Conservation (phyloP, 441 rosid genomes). For the Mallotus repandus region DNA sequence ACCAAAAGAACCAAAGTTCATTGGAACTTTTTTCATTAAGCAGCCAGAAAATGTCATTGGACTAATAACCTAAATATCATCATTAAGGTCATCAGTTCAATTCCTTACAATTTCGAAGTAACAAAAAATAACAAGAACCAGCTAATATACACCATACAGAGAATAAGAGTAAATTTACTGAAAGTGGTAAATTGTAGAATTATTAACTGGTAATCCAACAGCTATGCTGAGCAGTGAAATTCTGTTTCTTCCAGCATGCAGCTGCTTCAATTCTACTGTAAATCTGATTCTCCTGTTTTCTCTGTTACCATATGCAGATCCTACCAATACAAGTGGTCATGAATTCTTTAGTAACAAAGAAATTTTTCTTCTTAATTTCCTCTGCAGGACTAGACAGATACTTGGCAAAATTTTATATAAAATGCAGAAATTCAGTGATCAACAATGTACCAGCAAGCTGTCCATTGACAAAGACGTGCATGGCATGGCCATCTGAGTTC, state of each 20-base stretch:
- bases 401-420: conserved; percentile 1
- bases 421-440: not conserved
- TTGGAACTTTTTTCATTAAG: too few species aligned
- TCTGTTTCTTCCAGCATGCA: conserved; percentile 65
- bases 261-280: conserved; percentile 47
- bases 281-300: conserved; percentile 52
- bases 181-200: conserved; percentile 7
- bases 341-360: not conserved
- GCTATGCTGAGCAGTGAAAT: conserved; percentile 74
- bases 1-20: too few species aligned
- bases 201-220: conserved; percentile 73
- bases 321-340: conserved; percentile 27
- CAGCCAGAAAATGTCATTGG: too few species aligned
- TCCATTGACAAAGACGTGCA: conserved; percentile 83
- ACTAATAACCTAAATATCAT: too few species aligned
- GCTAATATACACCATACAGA: too few species aligned
- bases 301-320: conserved; percentile 74
- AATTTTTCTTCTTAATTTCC: too few species aligned
- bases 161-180: not conserved
- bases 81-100: too few species aligned
- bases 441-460: conserved; percentile 49
- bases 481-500: conserved; percentile 79
- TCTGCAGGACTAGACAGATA: too few species aligned
- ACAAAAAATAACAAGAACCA: too few species aligned
- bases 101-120: too few species aligned